Evolutionary conservation across 2,329 filamentous ascomycete species (phyloP), one percentile per base, ranked within the genome.

Genomic region (Verticillium nonalfalfae): DNA sequence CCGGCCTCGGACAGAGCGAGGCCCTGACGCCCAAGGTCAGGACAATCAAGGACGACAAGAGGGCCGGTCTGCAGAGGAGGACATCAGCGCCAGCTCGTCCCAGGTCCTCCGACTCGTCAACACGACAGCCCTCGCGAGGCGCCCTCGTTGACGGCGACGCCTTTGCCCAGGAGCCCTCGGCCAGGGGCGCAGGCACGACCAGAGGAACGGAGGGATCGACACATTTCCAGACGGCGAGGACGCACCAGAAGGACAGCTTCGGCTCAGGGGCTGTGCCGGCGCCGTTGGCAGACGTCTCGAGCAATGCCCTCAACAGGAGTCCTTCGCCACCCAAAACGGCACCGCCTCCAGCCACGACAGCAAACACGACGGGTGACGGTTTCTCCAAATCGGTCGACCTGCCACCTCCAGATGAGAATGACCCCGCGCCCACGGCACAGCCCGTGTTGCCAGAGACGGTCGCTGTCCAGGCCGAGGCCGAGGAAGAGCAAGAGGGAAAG

Each of bases 141-240:
- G 68, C 73, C 3, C 71, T 71, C 7, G 69, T 79, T n/a, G 78
- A 80, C 56, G 70, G 67, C 33, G 74, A 74, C 3, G 77, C 73
- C 18, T 80, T 81, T 63, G 67, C 76, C 36, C 69, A 70, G 21
- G 72, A 74, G 35, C 67, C 64, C 4, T 64, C 69, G 3, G 34
- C 60, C 33, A 57, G 31, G 34, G 38, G 61, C 45, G 26, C 62
- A 63, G 56, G 59, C 18, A 7, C 56, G n/a, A 50, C 36, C 14
- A 35, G 38, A 7, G 45, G 65, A 60, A 39, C 59, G 57, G 21
- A 63, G 2, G 62, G 66, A 31, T 60, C 66, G 6, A 71, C 74
- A n/a, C 74, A 75, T 31, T 80, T 78, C 56, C 70, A 75, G 21
- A 79, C 78, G 1, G 77, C 78, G 31, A 73, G 68, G n/a, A 78